Conservation (phyloP, 108 stramenopile genomes). For the Parmales sp. region DNA sequence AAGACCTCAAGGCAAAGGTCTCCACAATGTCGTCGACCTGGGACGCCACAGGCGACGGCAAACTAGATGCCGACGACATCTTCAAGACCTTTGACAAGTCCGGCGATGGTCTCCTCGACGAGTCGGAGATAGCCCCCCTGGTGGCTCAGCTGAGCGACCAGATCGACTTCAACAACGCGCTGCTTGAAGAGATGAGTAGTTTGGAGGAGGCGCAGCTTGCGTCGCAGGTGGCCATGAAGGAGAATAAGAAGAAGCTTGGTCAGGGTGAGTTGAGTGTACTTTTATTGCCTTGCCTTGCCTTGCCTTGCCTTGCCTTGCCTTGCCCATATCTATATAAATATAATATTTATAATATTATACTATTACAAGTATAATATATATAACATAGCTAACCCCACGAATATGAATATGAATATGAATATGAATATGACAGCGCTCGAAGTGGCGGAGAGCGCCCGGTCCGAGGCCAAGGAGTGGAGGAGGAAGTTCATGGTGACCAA, state of each 20-base stretch:
- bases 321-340: too few relatives aligned
- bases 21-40: neutral
- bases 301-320: too few relatives aligned
- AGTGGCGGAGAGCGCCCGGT: neutral
- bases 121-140: neutral
- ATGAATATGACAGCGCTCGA: neutral
- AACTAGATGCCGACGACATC: neutral
- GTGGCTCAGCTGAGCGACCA: constrained; percentile 2
- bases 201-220: neutral
- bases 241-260: neutral
- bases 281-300: too few relatives aligned
- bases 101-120: constrained; percentile 2
- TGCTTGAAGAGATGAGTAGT: neutral
- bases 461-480: constrained; percentile 4
- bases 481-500: constrained; percentile 1
- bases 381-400: too few relatives aligned
- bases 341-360: too few relatives aligned
- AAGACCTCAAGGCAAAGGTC: neutral
- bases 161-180: constrained; percentile 8
- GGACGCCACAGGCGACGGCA: neutral
- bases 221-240: constrained; percentile 1
- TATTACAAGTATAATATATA: too few relatives aligned
- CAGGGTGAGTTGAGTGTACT: too few relatives aligned
- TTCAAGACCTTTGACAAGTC: neutral
- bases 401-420: neutral